Evolutionary conservation across 257 asterid genomes (phyloP), one percentile per base, ranked within the genome.

Genomic region (Primulina eburnea): DNA sequence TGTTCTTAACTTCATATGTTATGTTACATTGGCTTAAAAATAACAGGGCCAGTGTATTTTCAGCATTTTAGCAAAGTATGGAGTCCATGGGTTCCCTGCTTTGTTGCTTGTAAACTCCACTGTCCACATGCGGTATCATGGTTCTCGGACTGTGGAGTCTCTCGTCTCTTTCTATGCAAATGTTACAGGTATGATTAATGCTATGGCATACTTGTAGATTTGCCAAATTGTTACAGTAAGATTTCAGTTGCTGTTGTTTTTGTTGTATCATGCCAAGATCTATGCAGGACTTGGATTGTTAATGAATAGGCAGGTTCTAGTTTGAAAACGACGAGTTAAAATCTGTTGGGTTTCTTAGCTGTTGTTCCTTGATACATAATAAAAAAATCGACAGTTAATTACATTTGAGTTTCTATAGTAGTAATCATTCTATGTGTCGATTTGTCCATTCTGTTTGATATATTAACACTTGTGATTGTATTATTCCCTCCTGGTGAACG

Each of bases 41-140:
- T 78, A 62, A 67, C 67, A 69, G 61, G 71, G 17, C 64, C 38
- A 4, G 21, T 67, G 6, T 68, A 33, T 77, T 84, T 73, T 79
- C 95, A 94, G 99, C 88, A 84, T 88, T 79, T 86, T 94, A 64
- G 88, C 99, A 2, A 94, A 91, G 80, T 94, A 89, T 77, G 99
- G 97, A 77, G 96, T 91, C 74, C 95, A 89, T 35, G 97, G 99
- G 40, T 92, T 89, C 77, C 99, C 99, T 17, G 83, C 87, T 28
- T 72, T 94, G 81, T 78, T 91, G 75, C 96, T 94, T 69, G 70
- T 85, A 34, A 94, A 89, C 83, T 86, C 97, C 67, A 91, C 99
- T 68, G 80, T 88, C 87, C 92, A 86, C 32, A 78, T 76, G 71
- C 85, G 90, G 68, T 91, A 86, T 78, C 92, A 84, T 64, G 99